phyloP scores from a whole-genome alignment of 2,329 filamentous ascomycete genomes.

The Beauveria caledonica region DNA sequence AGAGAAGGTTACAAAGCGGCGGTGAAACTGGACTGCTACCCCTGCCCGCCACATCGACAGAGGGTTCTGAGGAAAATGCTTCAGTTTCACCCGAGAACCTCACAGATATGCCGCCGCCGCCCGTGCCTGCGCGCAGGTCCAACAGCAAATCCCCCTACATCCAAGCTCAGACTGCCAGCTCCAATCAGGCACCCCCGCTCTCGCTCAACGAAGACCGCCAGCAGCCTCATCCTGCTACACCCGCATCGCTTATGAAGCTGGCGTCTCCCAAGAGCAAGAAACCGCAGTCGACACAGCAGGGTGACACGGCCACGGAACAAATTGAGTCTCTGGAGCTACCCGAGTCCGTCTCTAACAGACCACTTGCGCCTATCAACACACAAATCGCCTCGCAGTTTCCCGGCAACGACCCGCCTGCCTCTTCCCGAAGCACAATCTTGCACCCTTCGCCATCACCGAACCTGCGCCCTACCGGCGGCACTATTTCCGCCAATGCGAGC shows the following conservation, averaged over 20 bases:
- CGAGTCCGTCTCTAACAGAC: conserved; percentile 47
- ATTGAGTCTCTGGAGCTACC: conserved; percentile 60
- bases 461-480: conserved; percentile 28
- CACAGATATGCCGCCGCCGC: conserved; percentile 59
- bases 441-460: conserved; percentile 42
- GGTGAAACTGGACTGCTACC: conserved; percentile 31
- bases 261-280: conserved; percentile 46
- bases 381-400: conserved; percentile 32
- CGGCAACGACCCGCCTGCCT: conserved; percentile 25
- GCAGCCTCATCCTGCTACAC: conserved; percentile 63
- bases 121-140: conserved; percentile 57
- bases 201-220: conserved; percentile 18
- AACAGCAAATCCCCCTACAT: conserved; percentile 61
- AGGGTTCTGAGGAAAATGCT: conserved; percentile 55
- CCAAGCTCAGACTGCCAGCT: conserved; percentile 38
- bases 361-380: conserved; percentile 29
- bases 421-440: conserved; percentile 43
- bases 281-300: conserved; percentile 31
- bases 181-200: conserved; percentile 10
- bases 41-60: conserved; percentile 34
- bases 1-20: conserved; percentile 28
- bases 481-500: conserved; percentile 54
- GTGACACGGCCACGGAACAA: conserved; percentile 39
- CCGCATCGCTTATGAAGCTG: conserved; percentile 79
- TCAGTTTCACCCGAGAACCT: conserved; percentile 57